Base-by-base conservation (phyloP, 2,329 filamentous ascomycete species). In the Calonectria ilicicola region DNA sequence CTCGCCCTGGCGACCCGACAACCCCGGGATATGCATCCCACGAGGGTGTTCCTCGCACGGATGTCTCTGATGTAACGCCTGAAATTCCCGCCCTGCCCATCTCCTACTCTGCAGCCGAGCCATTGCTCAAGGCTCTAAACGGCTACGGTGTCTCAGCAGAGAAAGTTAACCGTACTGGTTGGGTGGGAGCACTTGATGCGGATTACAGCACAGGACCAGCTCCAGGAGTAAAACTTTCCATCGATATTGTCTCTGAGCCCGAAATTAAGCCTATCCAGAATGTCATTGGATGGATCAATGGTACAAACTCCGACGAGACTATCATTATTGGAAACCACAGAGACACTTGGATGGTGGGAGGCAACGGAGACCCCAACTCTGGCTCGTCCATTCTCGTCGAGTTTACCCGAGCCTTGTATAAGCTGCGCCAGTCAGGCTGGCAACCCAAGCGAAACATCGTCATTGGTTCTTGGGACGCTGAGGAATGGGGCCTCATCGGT, bases 1-100 rank as follows among this genome's bases (percentile, higher is more conserved):
- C 83, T 72, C 86, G 82, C 77, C 87, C 84, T 64, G 91, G 92
- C 73, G 87, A 97, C 77, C 94, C 94, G 46, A 97, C 95, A 0
- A 97, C 95, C 0, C 93, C 93, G 2, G 95, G 95, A 5, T 96
- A 96, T 80, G 91, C 95, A 1, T 96, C 94, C 0, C 93, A 93
- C 79, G 91, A 93, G 17, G 94, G 91, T 32, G 91, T 88, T 7
- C 91, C 92, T 32, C 91, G 95, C 14, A 86, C 92, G 51, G 90
- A 93, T 46, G 87, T 89, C 1, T 87, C 91, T 2, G 82, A 87
- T 27, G 89, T 91, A 1, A 93, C 93, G 21, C 93, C 95, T 0
- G 89, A 88, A 14, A 97, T 97, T 63, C 95, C 95, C 0, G 96
- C 94, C 0, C 85, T 97, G 0, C 95, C 95, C 0, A 92, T 97